These are phyloP conservation scores for Carex kokanica DNA, from an alignment of 176 grass and related monocot species.

Conservation along the genomic window DNA sequence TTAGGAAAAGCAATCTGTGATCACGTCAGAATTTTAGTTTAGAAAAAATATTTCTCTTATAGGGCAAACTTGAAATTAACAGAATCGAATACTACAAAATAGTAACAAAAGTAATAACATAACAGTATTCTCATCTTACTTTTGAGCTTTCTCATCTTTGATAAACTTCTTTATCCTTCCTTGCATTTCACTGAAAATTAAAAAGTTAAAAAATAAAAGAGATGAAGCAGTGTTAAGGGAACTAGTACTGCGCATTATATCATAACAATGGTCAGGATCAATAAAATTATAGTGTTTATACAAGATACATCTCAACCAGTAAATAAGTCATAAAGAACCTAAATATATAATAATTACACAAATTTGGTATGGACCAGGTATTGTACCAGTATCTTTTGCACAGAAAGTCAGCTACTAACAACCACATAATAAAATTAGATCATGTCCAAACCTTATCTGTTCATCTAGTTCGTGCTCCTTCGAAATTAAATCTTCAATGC, in stretches of 20 bases:
- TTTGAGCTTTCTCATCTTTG: conserved; percentile 82
- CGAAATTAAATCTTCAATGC: conserved; percentile 58
- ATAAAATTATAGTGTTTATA: neutral
- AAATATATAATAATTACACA: neutral
- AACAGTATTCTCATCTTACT: conserved; percentile 31
- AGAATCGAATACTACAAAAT: neutral
- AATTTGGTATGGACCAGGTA: neutral
- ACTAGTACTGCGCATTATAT: neutral
- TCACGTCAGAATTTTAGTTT: conserved; percentile 12
- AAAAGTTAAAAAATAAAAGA: conserved; percentile 33
- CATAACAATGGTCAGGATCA: neutral
- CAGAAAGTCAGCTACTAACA: neutral
- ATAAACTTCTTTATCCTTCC: conserved; percentile 62
- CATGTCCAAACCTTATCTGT: conserved; percentile 53
- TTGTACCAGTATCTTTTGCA: neutral
- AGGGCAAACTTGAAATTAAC: neutral
- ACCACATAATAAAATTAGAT: conserved; percentile 19
- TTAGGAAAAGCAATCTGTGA: conserved; percentile 75
- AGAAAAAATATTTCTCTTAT: neutral
- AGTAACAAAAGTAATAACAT: neutral
- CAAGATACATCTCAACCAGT: neutral
- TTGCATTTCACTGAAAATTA: conserved; percentile 59
- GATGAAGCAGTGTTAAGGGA: neutral
- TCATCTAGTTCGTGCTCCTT: conserved; percentile 69
- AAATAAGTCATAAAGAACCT: neutral